phyloP scores from a whole-genome alignment of 139 green algal species.

The Edaphochlamys debaryana region DNA sequence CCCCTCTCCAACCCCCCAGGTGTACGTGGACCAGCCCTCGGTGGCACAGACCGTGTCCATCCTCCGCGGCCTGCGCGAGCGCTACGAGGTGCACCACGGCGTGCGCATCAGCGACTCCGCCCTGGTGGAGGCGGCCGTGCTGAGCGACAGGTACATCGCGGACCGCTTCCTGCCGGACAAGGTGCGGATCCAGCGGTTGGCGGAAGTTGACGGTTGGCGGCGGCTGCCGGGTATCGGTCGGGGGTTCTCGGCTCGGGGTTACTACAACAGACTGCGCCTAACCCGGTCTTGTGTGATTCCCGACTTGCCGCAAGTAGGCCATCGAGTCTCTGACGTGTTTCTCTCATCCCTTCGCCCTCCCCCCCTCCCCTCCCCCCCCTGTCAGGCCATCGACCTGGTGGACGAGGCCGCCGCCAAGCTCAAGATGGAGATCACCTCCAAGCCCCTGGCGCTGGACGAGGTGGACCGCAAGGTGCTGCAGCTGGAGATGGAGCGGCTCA shows the following conservation, averaged over 20 bases:
- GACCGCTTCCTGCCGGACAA: slow-evolving; percentile 75
- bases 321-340: too few relatives aligned
- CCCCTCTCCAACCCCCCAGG: slow-evolving; percentile 52
- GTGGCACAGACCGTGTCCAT: slow-evolving; percentile 97
- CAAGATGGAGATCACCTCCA: slow-evolving; percentile 99
- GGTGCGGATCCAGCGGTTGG: too few relatives aligned
- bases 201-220: too few relatives aligned
- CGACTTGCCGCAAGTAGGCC: too few relatives aligned
- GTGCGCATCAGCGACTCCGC: slow-evolving; percentile 95
- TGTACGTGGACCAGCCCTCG: slow-evolving; percentile 94
- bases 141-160: slow-evolving; percentile 92
- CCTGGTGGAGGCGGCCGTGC: slow-evolving; percentile 94
- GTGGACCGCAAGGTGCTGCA: slow-evolving; percentile 87
- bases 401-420: slow-evolving; percentile 97
- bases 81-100: slow-evolving; percentile 98
- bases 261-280: too few relatives aligned
- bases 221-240: too few relatives aligned
- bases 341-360: too few relatives aligned
- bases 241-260: too few relatives aligned
- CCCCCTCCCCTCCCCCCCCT: not conserved
- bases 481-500: slow-evolving; percentile 91
- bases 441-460: slow-evolving; percentile 95
- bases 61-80: slow-evolving; percentile 93
- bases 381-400: slow-evolving; percentile 93
- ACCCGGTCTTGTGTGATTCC: too few relatives aligned